These are phyloP conservation scores for Scopulariopsis brevicaulis DNA, from an alignment of 2,329 filamentous ascomycete species.

Conservation along the genomic window DNA sequence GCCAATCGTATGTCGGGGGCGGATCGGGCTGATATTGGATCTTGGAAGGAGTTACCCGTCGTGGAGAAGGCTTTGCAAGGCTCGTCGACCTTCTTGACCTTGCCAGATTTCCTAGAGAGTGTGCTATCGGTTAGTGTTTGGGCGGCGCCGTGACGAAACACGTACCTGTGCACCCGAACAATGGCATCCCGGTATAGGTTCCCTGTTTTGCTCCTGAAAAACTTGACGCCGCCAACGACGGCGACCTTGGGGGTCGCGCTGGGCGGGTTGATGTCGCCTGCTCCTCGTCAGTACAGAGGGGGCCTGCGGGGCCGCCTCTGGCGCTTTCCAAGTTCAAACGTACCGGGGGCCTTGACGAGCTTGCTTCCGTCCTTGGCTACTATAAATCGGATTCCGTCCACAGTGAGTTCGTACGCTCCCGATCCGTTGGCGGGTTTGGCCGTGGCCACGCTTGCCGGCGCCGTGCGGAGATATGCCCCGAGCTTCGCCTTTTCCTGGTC, in stretches of 20 bases:
- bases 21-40: slow-evolving; percentile 1
- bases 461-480: slow-evolving; percentile 15
- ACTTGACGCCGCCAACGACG: slow-evolving; percentile 65
- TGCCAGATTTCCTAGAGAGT: slow-evolving; percentile 32
- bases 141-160: slow-evolving; percentile 12
- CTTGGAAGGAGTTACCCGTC: slow-evolving; percentile 51
- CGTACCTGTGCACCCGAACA: slow-evolving; percentile 66
- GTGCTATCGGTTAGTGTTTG: slow-evolving; percentile 22
- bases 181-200: slow-evolving; percentile 73
- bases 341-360: slow-evolving; percentile 63
- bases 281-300: not conserved
- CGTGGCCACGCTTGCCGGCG: not conserved
- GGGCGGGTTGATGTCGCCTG: slow-evolving; percentile 3
- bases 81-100: slow-evolving; percentile 57
- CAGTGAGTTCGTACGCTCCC: slow-evolving; percentile 11
- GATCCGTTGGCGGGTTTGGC: slow-evolving; percentile 20
- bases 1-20: slow-evolving; percentile 9
- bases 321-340: slow-evolving; percentile 16
- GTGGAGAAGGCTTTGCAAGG: slow-evolving; percentile 63
- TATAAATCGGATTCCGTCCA: slow-evolving; percentile 64
- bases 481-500: slow-evolving; percentile 49
- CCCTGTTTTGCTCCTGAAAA: slow-evolving; percentile 76
- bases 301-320: not conserved
- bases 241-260: slow-evolving; percentile 60
- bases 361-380: slow-evolving; percentile 74